Conservation (phyloP, 495 filamentous ascomycete genomes). For the Friedmanniomyces simplex region DNA sequence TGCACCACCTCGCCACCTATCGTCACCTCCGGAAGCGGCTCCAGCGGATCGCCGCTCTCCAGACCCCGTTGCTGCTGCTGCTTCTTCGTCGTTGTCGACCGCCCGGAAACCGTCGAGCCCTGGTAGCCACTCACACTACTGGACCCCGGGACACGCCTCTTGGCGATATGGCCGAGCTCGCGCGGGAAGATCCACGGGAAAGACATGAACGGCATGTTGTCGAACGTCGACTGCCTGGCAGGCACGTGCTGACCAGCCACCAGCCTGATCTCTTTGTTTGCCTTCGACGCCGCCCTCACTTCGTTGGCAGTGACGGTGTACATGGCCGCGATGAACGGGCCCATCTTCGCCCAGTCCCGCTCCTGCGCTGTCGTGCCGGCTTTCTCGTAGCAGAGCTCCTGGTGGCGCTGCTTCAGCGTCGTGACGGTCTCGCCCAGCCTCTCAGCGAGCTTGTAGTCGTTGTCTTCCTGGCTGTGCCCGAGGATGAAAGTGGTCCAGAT, state of each 20-base stretch:
- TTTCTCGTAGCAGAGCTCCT: slow-evolving; percentile 46
- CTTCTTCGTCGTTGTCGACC: not conserved
- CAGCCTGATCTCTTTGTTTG: slow-evolving; percentile 30
- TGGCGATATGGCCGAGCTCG: slow-evolving; percentile 46
- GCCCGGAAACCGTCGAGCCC: not conserved
- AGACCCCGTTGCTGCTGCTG: not conserved
- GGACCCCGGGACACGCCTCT: not conserved
- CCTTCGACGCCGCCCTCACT: slow-evolving; percentile 43
- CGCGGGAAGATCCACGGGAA: slow-evolving; percentile 85
- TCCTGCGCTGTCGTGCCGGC: slow-evolving; percentile 41
- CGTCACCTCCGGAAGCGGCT: slow-evolving; percentile 5
- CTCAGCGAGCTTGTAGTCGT: slow-evolving; percentile 81
- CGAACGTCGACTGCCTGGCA: slow-evolving; percentile 28
- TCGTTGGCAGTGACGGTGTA: slow-evolving; percentile 73
- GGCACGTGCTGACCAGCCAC: slow-evolving; percentile 31
- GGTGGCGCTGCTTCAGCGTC: slow-evolving; percentile 56
- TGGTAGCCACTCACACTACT: not conserved
- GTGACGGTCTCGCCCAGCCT: slow-evolving; percentile 57
- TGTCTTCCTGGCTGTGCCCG: slow-evolving; percentile 49
- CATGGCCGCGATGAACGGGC: slow-evolving; percentile 72
- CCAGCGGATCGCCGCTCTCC: not conserved
- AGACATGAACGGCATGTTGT: slow-evolving; percentile 68
- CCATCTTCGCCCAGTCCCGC: slow-evolving; percentile 44
- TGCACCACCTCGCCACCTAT: slow-evolving; percentile 1
- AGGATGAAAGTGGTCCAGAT: slow-evolving; percentile 78